Evolutionary conservation across 2,329 filamentous ascomycete species (phyloP), one percentile per base, ranked within the genome.

Genomic region (Trichophyton schoenleinii): DNA sequence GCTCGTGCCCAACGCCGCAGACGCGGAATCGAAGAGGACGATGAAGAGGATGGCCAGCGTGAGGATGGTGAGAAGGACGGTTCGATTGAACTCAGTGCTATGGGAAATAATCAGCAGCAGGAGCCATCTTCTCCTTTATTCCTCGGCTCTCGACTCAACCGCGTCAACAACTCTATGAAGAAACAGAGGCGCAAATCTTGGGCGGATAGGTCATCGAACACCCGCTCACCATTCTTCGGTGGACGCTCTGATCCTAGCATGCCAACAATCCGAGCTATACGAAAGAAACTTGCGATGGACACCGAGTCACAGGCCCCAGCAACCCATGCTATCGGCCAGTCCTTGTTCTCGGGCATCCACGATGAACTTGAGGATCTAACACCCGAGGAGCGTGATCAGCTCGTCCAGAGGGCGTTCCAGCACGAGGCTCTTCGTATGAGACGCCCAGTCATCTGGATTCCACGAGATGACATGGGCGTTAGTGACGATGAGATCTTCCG

Each of bases 351-450:
- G 22, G 88, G 88, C 3, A 88, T 91, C 68, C 86, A 92, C 66
- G 92, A 97, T 69, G 91, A 96, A 77, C 86, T 99, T 65, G 92
- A 96, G 72, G 94, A 99, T 70, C 79, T 99, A 57, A 94, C 89
- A 0, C 89, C 91, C 0, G 89, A 92, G 18, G 90, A 96, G 72
- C 83, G 94, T 67, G 91, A 97, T 70, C 80, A 85, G 62, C 83
- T 97, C 44, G 88, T 94, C 11, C 87, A 87, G 60, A 87, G 91
- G 68, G 91, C 92, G 0, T 99, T 99, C 74, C 87, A 91, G 74
- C 94, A 99, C 70, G 86, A 86, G 38, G 94, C 94, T 0, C 79
- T 96, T 42, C 85, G 94, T 7, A 89, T 91, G 1, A 83, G 88
- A 59, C 82, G 91, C 60, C 94, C 94, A 0, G 89, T 89, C 0